phyloP scores from a whole-genome alignment of 345 rosid species.

The Populus pruinosa region DNA sequence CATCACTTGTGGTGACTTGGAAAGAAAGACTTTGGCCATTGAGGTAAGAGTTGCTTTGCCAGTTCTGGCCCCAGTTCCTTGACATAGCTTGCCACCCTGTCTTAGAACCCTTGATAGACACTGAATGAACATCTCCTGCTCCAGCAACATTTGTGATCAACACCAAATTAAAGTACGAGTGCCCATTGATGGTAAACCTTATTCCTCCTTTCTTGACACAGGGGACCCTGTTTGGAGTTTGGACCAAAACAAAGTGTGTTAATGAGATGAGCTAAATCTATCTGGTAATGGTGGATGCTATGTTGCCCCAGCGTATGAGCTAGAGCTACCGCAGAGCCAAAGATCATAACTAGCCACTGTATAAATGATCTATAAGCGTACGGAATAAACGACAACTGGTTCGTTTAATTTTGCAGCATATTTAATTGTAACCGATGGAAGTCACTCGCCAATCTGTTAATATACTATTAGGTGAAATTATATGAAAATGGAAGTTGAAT shows the following conservation, averaged over 20 bases:
- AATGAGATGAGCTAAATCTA: background rate
- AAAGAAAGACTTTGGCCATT: conserved; percentile 83
- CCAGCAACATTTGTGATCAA: conserved; percentile 79
- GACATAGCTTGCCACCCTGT: conserved; percentile 93
- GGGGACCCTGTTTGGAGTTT: conserved; percentile 50
- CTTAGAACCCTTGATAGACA: conserved; percentile 85
- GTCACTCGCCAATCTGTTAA: too few relatives aligned
- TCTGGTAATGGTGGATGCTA: too few relatives aligned
- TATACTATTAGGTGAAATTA: too few relatives aligned
- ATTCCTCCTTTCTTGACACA: conserved; percentile 90
- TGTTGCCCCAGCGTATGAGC: too few relatives aligned
- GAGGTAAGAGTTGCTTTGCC: conserved; percentile 89
- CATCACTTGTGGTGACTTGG: conserved; percentile 90
- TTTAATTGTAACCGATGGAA: too few relatives aligned
- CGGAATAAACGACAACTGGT: too few relatives aligned
- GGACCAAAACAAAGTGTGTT: background rate
- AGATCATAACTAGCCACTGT: too few relatives aligned
- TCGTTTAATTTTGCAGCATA: too few relatives aligned
- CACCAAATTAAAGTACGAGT: conserved; percentile 91
- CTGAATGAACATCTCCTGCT: conserved; percentile 76
- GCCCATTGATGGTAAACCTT: conserved; percentile 83
- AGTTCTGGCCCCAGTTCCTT: conserved; percentile 97
- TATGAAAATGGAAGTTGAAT: background rate
- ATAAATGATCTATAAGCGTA: background rate
- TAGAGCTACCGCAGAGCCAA: too few relatives aligned